Base-by-base conservation (phyloP, 768 basidiomycete species). In the Sarcomyxa edulis region DNA sequence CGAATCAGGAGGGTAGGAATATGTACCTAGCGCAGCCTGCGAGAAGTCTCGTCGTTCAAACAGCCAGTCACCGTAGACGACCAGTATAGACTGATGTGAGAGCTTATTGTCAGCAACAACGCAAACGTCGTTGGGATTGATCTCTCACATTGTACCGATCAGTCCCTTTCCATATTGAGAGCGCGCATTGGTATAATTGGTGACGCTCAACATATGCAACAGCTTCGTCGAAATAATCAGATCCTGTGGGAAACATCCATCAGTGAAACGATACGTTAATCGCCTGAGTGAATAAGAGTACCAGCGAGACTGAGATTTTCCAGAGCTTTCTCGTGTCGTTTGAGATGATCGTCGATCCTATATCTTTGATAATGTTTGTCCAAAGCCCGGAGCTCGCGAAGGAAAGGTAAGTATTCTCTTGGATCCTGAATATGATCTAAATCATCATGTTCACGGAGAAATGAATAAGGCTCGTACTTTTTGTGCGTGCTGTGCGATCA, bases 401-500 rank as follows among this genome's bases (percentile, higher is more conserved):
- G 72, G 78, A 99, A 98, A 0, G 96, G 96, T 1, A 99, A 77
- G 53, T 99, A 99, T 55, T 99, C 96, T 49, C 93, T 74, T 5
- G 96, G 96, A 59, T 99, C 96, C 95, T 98, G 48, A 19, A 42
- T 41, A 40, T 19, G 20, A n/a, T 21, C 23, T 4, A 46, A 39
- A 39, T 11, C n/a, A n/a, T n/a, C n/a, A n/a, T 6, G 20, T 36
- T 16, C 16, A 14, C 6, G 9, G 15, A 6, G 20, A 8, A 16
- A n/a, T 23, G 34, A n/a, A n/a, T n/a, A 36, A 11, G 29, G 0
- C 1, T 48, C 56, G 15, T 24, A 92, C 94, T 76, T 95, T 96
- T 57, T 98, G 94, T 32, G 95, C 87, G 52, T 96, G 85, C 55
- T 98, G 96, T 1, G 96, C 94, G 28, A 99, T 78, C 83, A 98